Conservation (phyloP, 148 eudicot species). For the Dysphania ambrosioides region DNA sequence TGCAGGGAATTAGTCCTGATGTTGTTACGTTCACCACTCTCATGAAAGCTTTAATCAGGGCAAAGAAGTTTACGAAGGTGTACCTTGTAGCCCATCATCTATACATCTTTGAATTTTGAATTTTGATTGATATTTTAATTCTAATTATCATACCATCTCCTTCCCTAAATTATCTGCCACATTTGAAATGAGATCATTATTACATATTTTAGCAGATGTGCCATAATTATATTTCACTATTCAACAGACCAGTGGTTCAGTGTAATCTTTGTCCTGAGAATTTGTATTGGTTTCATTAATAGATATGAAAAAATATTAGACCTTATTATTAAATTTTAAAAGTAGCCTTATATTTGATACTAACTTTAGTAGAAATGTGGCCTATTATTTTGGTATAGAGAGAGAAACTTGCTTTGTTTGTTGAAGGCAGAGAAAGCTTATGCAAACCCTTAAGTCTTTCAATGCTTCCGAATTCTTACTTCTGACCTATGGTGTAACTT, state of each 20-base stretch:
- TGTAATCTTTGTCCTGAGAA: background rate
- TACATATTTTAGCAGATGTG: background rate
- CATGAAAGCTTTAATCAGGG: constrained; percentile 87
- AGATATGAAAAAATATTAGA: background rate
- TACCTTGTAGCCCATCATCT: too few relatives aligned
- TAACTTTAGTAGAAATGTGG: too few relatives aligned
- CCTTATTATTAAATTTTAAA: too few relatives aligned
- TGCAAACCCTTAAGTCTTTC: background rate
- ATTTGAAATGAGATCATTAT: background rate
- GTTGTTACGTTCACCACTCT: constrained; percentile 81
- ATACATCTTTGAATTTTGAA: too few relatives aligned
- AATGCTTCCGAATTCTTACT: background rate
- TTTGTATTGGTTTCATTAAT: background rate
- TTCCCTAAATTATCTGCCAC: background rate
- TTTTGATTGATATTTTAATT: background rate
- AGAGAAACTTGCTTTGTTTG: background rate
- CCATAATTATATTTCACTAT: background rate
- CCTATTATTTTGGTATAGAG: too few relatives aligned
- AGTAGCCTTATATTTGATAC: too few relatives aligned
- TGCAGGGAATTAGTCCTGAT: constrained; percentile 83
- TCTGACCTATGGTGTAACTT: background rate
- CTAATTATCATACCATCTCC: background rate
- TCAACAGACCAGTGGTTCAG: background rate
- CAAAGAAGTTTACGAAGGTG: constrained; percentile 72
- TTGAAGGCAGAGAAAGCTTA: background rate